These are phyloP conservation scores for Venturia aucupariae DNA, from an alignment of 2,329 filamentous ascomycete genomes.

Conservation along the genomic window DNA sequence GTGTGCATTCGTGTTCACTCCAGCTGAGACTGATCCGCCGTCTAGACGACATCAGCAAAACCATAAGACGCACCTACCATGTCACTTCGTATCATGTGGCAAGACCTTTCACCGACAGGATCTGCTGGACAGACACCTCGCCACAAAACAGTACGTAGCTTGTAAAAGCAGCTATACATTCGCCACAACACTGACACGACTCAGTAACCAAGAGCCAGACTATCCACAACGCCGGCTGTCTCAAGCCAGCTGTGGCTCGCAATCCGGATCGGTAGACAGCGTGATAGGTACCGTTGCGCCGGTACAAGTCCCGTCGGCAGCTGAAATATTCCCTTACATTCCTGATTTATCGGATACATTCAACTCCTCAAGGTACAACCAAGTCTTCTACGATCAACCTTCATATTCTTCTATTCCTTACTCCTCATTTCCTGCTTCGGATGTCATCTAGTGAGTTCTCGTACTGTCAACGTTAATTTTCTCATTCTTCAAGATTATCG, in stretches of 20 bases:
- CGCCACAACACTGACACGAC: neutral
- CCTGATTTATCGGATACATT: neutral
- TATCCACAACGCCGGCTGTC: neutral
- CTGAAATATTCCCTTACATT: neutral
- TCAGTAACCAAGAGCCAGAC: neutral
- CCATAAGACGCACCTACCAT: constrained; percentile 33
- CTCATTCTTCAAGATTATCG: constrained; percentile 5
- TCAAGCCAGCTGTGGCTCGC: neutral
- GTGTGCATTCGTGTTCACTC: constrained; percentile 7
- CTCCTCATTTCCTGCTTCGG: neutral
- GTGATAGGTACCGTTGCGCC: neutral
- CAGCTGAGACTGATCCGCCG: constrained; percentile 12
- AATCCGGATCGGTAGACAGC: neutral
- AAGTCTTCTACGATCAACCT: constrained; percentile 2
- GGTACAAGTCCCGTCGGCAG: neutral
- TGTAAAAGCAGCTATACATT: neutral
- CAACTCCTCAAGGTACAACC: constrained; percentile 7
- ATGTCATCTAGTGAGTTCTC: constrained; percentile 10
- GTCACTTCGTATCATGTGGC: constrained; percentile 32
- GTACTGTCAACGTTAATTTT: constrained; percentile 7
- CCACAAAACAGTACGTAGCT: constrained; percentile 32
- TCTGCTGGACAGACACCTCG: constrained; percentile 35
- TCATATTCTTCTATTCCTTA: neutral
- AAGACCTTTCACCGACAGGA: constrained; percentile 37
- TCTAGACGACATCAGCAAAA: constrained; percentile 38